These are phyloP conservation scores for Lipomyces sp. DNA, from an alignment of 805 yeast species.

Conservation along the genomic window DNA sequence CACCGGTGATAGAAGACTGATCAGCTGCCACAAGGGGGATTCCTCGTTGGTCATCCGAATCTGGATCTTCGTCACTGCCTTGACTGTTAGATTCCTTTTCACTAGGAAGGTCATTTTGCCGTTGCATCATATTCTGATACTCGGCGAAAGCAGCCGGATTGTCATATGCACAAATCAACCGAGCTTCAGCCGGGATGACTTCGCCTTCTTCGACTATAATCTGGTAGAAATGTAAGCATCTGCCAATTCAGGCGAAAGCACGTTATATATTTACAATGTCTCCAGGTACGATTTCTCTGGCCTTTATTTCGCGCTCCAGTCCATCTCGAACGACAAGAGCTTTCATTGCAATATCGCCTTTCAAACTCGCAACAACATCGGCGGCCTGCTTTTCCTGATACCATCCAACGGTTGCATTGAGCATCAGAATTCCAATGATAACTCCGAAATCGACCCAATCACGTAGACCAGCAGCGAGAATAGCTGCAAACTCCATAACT, in stretches of 20 bases:
- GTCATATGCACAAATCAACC: constrained; percentile 55
- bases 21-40: constrained; percentile 48
- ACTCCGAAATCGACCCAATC: constrained; percentile 99
- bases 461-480: constrained; percentile 91
- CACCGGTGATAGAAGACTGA: constrained; percentile 97
- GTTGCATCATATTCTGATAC: constrained; percentile 40
- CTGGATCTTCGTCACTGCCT: constrained; percentile 39
- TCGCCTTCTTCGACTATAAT: constrained; percentile 79
- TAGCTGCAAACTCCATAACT: constrained; percentile 95
- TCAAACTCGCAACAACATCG: constrained; percentile 92
- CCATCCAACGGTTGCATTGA: constrained; percentile 93
- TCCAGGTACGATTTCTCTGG: constrained; percentile 91
- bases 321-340: constrained; percentile 86
- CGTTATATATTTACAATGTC: constrained; percentile 81
- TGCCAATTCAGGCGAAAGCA: too few species aligned
- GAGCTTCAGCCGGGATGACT: constrained; percentile 92
- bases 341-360: constrained; percentile 88
- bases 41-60: constrained; percentile 20
- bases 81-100: too few species aligned
- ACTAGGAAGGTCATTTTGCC: too few species aligned
- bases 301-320: constrained; percentile 68
- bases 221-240: too few species aligned
- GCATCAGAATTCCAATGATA: constrained; percentile 78
- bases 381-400: constrained; percentile 97
- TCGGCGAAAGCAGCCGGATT: constrained; percentile 48